phyloP scores from a whole-genome alignment of 108 stramenopile species.

The Cyclotella choctawhatcheeana region DNA sequence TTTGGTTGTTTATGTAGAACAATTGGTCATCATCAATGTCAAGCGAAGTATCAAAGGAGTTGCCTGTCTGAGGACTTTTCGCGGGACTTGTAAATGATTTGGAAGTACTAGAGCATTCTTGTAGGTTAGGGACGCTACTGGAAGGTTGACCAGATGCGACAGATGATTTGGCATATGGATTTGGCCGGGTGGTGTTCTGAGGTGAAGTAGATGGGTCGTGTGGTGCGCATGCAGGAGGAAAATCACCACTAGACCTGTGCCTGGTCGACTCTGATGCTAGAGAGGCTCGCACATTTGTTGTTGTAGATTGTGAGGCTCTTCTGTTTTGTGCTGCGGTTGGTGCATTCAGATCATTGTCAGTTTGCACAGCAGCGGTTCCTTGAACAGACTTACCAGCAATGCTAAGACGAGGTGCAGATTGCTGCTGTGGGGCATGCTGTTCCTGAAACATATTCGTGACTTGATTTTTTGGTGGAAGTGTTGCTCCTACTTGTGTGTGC shows the following conservation, averaged over 20 bases:
- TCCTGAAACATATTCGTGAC: no score
- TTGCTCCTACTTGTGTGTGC: neutral
- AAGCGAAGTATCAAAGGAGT: slow-evolving; percentile 2
- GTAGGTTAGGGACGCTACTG: no score
- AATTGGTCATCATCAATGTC: slow-evolving; percentile 9
- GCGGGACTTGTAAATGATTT: neutral
- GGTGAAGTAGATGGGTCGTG: neutral
- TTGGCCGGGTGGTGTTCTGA: neutral
- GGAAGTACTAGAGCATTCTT: neutral
- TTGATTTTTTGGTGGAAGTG: neutral
- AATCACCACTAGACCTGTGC: no score
- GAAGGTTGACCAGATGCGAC: no score
- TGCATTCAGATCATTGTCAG: no score
- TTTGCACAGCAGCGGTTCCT: neutral
- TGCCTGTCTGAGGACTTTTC: neutral
- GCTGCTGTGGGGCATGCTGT: neutral
- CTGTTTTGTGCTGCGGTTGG: neutral
- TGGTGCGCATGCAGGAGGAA: no score
- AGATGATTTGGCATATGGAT: neutral
- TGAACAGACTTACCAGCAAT: neutral
- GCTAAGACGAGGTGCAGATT: neutral
- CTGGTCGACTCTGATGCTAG: no score
- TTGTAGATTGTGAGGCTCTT: no score
- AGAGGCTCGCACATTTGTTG: no score
- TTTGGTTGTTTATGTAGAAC: neutral